These are phyloP conservation scores for Candida incommunis DNA, from an alignment of 805 yeast genomes.

Conservation along the genomic window DNA sequence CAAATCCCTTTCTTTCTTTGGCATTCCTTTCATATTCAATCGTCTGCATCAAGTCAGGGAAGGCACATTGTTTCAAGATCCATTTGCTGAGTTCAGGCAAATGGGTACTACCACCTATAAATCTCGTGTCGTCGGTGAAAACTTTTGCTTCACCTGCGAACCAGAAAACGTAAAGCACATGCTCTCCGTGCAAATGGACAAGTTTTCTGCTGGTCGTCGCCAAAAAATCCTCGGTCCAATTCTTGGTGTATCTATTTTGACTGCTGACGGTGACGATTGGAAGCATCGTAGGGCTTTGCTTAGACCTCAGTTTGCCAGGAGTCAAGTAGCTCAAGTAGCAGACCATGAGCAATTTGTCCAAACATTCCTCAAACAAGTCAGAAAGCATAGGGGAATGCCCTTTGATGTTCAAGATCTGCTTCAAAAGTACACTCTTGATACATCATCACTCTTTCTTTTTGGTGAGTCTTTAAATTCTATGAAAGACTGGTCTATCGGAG, in stretches of 20 bases:
- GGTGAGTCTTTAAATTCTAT: slow-evolving; percentile 12
- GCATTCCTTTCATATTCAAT: not conserved
- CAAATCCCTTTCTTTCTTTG: not conserved
- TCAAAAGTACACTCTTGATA: slow-evolving; percentile 16
- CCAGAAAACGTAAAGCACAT: slow-evolving; percentile 21
- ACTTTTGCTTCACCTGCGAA: slow-evolving; percentile 8
- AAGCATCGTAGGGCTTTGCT: slow-evolving; percentile 19
- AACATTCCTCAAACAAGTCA: not conserved
- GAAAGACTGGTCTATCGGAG: slow-evolving; percentile 8
- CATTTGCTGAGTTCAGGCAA: not conserved
- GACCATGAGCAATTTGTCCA: not conserved
- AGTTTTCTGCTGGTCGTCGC: slow-evolving; percentile 17
- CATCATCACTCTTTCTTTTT: slow-evolving; percentile 17
- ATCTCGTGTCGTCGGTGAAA: not conserved
- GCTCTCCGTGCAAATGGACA: slow-evolving; percentile 18
- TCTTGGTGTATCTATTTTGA: slow-evolving; percentile 22
- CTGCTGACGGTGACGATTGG: slow-evolving; percentile 22
- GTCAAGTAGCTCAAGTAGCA: not conserved
- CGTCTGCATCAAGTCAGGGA: not conserved
- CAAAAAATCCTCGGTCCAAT: slow-evolving; percentile 14
- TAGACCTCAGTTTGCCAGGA: slow-evolving; percentile 17
- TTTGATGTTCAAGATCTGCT: slow-evolving; percentile 11
- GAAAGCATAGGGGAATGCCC: slow-evolving; percentile 4
- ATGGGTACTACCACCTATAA: not conserved
- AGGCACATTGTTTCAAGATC: not conserved